Percentiles rank a stretch among this genome's conserved stretches.
Conservation (phyloP, 75 land plant species). For the Picea glauca region DNA sequence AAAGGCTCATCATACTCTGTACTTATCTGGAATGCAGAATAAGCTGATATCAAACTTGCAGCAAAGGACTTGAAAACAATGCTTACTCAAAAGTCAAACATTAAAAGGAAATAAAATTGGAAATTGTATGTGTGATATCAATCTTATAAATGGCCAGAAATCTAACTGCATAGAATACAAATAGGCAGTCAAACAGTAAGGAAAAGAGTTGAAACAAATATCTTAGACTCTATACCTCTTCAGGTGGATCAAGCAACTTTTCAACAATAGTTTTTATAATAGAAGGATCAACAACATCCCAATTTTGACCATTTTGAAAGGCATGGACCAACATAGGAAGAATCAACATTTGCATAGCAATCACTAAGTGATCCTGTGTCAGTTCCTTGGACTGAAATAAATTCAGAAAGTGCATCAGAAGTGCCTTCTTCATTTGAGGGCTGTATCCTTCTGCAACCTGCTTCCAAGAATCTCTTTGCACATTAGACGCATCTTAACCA, state of each 20-base stretch:
- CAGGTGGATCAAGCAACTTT: slow-evolving; percentile 98
- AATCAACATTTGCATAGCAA: slow-evolving; percentile 98
- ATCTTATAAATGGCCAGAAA: slow-evolving; percentile 8
- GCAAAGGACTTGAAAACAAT: not conserved
- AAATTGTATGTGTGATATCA: not conserved
- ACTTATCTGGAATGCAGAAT: slow-evolving; percentile 50
- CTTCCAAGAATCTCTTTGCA: slow-evolving; percentile 4
- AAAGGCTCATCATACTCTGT: slow-evolving; percentile 98
- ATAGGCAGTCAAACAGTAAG: not conserved
- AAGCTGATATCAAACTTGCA: not conserved
- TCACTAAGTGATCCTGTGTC: slow-evolving; percentile 85
- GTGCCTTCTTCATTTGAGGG: slow-evolving; percentile 83
- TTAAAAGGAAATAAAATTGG: not conserved
- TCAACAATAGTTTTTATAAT: slow-evolving; percentile 95
- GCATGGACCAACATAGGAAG: slow-evolving; percentile 97
- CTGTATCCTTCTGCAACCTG: slow-evolving; percentile 99
- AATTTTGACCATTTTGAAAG: slow-evolving; percentile 89
- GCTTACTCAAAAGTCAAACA: not conserved
- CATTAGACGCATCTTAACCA: not conserved
- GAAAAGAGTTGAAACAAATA: not conserved
- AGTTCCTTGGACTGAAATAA: slow-evolving; percentile 84
- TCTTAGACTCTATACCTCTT: slow-evolving; percentile 60
- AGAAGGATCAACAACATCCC: slow-evolving; percentile 87
- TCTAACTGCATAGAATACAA: not conserved
- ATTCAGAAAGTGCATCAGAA: slow-evolving; percentile 80